Base-by-base conservation (phyloP, 805 yeast genomes). In the Danielozyma ontarioensis region DNA sequence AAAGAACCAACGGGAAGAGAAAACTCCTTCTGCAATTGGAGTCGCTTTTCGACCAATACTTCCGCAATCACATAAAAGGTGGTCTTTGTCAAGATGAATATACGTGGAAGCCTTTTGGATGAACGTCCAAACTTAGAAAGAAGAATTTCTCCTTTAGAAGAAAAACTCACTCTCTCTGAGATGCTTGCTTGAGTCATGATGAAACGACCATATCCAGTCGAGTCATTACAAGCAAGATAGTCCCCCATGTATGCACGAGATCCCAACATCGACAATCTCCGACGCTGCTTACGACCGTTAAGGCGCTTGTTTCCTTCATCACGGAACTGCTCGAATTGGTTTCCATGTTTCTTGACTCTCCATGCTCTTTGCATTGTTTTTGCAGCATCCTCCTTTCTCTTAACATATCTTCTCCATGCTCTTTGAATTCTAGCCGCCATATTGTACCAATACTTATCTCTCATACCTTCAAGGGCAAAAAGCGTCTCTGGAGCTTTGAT, bases 381-480 rank as follows among this genome's bases (percentile, higher is more conserved):
- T 2, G 96, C 97, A 16, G 95, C 88, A 49, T 86, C 95, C 36
- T 80, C 83, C 63, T 89, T 80, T 52, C 85, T 73, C 57, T 78
- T 80, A 41, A 80, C 64, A 53, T 82, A 85, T 48, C 85, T 71
- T 66, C 98, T 76, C 85, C 97, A 88, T 3, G 98, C 97, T 45
- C 97, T 77, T 68, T 93, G 99, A 47, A 93, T 90, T 49, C 95
- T 78, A 3, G 95, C 89, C 4, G 98, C 98, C 95, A 93, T 93
- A 48, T 85, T 86, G 52, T 87, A 90, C 97, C 98, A 93, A 56
- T 88, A 93, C 64, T 80, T 83, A 51, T 93, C 99, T 58, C 97
- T 77, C 90, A 90, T 79, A 48, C 86, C 90, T 62, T 93, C 99
- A 37, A 93, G 66, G 0, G 96, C 96, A 57, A 93, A 93, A 50